Conservation (phyloP, 768 basidiomycete genomes). For the Suillus ampliporus region DNA sequence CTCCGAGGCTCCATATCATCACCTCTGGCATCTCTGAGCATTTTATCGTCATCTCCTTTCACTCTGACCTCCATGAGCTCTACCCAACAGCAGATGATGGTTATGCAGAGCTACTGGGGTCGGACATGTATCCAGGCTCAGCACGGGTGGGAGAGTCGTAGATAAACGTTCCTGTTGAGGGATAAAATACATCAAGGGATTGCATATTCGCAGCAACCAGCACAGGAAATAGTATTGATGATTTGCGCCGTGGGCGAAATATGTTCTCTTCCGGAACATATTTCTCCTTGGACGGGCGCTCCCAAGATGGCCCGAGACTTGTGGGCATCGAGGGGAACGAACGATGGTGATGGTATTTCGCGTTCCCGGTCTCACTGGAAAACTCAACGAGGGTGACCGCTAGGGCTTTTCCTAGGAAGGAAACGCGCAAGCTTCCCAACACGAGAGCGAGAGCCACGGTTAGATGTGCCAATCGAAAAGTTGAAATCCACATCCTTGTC, state of each 20-base stretch:
- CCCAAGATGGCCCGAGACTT: conserved; percentile 2
- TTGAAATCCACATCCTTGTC: too few species aligned
- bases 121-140: conserved; percentile 27
- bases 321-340: conserved; percentile 30
- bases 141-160: conserved; percentile 36
- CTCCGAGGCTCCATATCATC: too few species aligned
- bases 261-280: conserved; percentile 37
- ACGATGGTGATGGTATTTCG: conserved; percentile 31
- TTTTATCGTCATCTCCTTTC: too few species aligned
- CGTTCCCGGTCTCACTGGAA: conserved; percentile 34
- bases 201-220: conserved; percentile 34
- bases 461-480: too few species aligned
- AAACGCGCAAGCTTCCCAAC: conserved; percentile 35
- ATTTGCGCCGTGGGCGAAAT: conserved; percentile 42
- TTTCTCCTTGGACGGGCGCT: conserved; percentile 31
- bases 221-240: conserved; percentile 37
- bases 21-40: too few species aligned
- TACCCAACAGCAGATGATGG: too few species aligned
- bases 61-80: too few species aligned
- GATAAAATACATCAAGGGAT: conserved; percentile 37
- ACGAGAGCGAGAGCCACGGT: conserved; percentile 8
- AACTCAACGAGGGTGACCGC: conserved; percentile 34
- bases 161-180: conserved; percentile 27
- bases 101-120: conserved; percentile 14
- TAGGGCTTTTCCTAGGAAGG: conserved; percentile 38